Evolutionary conservation across 2,329 filamentous ascomycete species (phyloP).

Genomic region (Tolypocladium amazonense): DNA sequence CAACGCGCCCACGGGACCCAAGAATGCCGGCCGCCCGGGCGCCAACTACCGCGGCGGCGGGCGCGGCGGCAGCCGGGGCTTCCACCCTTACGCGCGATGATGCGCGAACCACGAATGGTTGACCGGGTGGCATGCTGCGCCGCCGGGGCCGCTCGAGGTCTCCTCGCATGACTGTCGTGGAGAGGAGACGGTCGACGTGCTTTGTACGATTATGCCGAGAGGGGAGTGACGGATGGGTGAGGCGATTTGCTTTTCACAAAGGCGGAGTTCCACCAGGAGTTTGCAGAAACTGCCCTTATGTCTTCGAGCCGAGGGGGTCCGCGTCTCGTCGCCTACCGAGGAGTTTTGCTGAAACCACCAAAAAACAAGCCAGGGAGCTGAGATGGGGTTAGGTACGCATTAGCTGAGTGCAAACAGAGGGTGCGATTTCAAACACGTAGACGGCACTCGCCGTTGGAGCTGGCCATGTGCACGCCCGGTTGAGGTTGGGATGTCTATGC

Average conservation of each 20-base stretch:
- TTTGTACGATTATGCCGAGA: neutral
- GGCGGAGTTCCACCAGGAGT: neutral
- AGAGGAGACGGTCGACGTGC: neutral
- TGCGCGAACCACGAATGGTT: neutral
- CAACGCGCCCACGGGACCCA: slow-evolving; percentile 80
- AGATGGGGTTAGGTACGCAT: neutral
- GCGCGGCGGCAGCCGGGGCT: slow-evolving; percentile 62
- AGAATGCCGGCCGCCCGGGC: slow-evolving; percentile 85
- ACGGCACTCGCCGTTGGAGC: neutral
- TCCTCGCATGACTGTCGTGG: neutral
- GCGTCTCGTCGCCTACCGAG: neutral
- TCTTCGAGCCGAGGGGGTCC: neutral
- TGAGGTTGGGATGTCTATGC: neutral
- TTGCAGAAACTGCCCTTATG: neutral
- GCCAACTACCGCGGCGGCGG: slow-evolving; percentile 91
- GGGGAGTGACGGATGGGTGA: neutral
- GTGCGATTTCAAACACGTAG: neutral
- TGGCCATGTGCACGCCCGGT: neutral
- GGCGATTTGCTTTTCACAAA: neutral
- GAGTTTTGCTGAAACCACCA: neutral
- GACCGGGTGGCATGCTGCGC: neutral
- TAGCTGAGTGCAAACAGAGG: neutral
- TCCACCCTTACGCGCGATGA: slow-evolving; percentile 59
- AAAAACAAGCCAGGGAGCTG: neutral
- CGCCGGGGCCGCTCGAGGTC: neutral